Base-by-base conservation (phyloP, 2,329 filamentous ascomycete species). In the Alternaria sp. region DNA sequence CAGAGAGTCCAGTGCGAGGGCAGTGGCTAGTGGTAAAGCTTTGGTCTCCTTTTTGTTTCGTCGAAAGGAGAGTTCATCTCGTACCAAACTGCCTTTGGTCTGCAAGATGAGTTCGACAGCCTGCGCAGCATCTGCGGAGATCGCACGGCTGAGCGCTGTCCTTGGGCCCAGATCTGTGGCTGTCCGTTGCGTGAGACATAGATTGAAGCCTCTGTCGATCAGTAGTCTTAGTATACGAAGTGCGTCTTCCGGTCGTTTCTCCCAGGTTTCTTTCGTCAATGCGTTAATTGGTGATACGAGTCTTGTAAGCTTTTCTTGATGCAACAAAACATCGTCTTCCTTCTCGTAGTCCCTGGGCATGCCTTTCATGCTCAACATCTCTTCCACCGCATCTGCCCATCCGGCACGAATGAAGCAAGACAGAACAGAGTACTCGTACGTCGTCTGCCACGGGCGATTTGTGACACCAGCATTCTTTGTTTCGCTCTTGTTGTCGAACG, bases 401-500 rank as follows among this genome's bases (percentile, higher is more conserved):
- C 69, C 69, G 50, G 65, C 67, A 37, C 63, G 46, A 2, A 59
- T 49, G 18, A 71, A 70, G 46, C 69, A 70, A 26, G 67, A 55
- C 21, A 71, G 55, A 8, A 60, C 65, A 2, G 65, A 70, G 12
- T 66, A 58, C 51, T 68, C 67, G 25, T 71, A 71, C 12, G 67
- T 71, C 1, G 60, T 71, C 12, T 68, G 58, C 69, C 69, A 71
- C 20, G 69, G 67, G n/a, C 65, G 59, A 26, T 70, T 11, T 5
- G 53, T 41, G 23, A 65, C 66, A 21, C 63, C 63, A 5, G 64
- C 62, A 15, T 56, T 57, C 21, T 70, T 62, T 10, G 65, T n/a
- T 26, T 71, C 69, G 23, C 69, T 68, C 30, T 63, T 68, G 21
- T 58, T 71, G 37, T 71, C 69, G n/a, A 70, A 71, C 10, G 68